Conservation (phyloP, 2,329 filamentous ascomycete genomes). For the Sarocladium strictum region DNA sequence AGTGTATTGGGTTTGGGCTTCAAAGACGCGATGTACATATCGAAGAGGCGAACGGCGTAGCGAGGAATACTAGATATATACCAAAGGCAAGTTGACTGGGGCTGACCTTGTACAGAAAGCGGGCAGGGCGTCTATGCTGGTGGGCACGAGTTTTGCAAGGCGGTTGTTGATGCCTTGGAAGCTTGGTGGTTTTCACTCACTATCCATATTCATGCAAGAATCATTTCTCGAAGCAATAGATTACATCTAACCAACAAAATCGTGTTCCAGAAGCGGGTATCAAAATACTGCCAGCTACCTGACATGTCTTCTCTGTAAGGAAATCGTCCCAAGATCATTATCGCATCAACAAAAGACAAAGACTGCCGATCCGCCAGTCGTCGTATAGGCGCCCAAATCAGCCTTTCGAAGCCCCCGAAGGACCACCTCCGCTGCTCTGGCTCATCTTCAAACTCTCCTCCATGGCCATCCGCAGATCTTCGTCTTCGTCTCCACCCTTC, state of each 20-base stretch:
- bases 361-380: not conserved
- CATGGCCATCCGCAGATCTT: conserved; percentile 50
- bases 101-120: not conserved
- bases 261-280: not conserved
- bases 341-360: too few relatives aligned
- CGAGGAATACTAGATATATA: not conserved
- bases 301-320: too few relatives aligned
- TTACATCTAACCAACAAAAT: not conserved
- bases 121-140: not conserved
- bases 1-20: too few relatives aligned
- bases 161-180: too few relatives aligned
- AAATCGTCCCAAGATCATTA: too few relatives aligned
- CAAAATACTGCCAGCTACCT: not conserved
- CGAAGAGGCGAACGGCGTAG: too few relatives aligned
- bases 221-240: not conserved
- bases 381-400: not conserved
- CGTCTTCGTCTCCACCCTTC: conserved; percentile 38
- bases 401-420: conserved; percentile 14
- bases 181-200: too few relatives aligned
- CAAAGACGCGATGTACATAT: too few relatives aligned
- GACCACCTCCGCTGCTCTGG: conserved; percentile 16
- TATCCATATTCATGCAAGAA: too few relatives aligned
- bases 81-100: not conserved
- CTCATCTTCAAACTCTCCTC: conserved; percentile 47
- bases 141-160: too few relatives aligned